Base-by-base conservation (phyloP, 139 green algal genomes). In the Bryopsis sp. region DNA sequence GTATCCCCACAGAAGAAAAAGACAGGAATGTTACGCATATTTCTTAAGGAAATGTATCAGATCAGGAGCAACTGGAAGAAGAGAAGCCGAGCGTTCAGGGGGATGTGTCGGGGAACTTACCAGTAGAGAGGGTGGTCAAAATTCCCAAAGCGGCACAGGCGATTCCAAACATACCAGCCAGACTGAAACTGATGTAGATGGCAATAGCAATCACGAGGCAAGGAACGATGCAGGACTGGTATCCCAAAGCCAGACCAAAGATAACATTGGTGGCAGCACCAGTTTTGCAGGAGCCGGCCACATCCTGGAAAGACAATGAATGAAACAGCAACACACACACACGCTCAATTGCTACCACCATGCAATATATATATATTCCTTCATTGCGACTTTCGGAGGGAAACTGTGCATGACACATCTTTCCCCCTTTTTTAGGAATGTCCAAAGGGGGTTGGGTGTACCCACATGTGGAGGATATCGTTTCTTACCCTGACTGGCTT, bases 261-360 rank as follows among this genome's bases (percentile, higher is more conserved):
- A 97, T 98, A 82, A 97, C 93, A 85, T 97, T 84, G 54, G 93
- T 98, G 72, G 93, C 93, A 36, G 93, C 83, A 37, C 93, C 93
- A 36, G 93, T 98, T 72, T 84, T 81, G 87, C 93, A 98, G 1
- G 93, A 81, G 65, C 97, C 90, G 31, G 93, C 89, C 1, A 98
- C 89, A 47, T 97, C 90, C 79, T 92, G 88, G 47, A 48, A 22
- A 72, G 19, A 54, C 43, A 54, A 54, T 54, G 43, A 54, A 54
- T 11, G 19, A 11, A 54, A 19, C n/a, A n/a, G n/a, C n/a, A n/a
- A n/a, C n/a, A n/a, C 37, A 29, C 58, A 33, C 2, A 48, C 68
- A 31, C 58, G 31, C 61, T 58, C 11, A 5, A 29, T 38, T 31
- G 5, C 3, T 61, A 29, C 3, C 3, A 5, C 3, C 22, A 22